Evolutionary conservation across 305 asterid genomes (phyloP).

Genomic region (Coffea humblotiana): DNA sequence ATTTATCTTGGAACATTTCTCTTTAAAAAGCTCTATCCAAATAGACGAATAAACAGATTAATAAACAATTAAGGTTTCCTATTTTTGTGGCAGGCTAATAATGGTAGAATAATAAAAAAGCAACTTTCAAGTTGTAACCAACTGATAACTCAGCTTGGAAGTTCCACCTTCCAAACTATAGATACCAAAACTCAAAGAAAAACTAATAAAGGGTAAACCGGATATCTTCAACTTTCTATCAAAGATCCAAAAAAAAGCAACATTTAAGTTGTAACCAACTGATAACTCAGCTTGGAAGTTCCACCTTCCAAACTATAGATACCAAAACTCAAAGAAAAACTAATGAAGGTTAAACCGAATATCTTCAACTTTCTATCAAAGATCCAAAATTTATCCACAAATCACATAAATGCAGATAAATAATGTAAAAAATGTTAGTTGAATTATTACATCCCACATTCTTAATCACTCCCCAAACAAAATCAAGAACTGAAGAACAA

Average conservation of each 20-base stretch:
- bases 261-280: background rate
- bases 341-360: no score
- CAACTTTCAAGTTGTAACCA: background rate
- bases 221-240: no score
- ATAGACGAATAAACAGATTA: no score
- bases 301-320: background rate
- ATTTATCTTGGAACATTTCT: background rate
- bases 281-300: no score
- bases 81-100: background rate
- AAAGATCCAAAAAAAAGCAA: background rate
- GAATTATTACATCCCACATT: background rate
- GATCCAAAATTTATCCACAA: background rate
- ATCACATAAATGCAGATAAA: background rate
- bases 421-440: background rate
- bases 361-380: no score
- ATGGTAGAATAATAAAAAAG: background rate
- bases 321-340: background rate
- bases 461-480: background rate
- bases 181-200: background rate
- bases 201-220: no score
- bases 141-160: no score
- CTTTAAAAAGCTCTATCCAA: no score
- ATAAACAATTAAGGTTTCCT: background rate
- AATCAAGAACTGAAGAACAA: background rate
- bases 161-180: background rate